A percentile compares a stretch with the other conserved stretches of the same genome.
Conservation (phyloP, 352 stramenopile species). For the Pythium utonaiense region DNA sequence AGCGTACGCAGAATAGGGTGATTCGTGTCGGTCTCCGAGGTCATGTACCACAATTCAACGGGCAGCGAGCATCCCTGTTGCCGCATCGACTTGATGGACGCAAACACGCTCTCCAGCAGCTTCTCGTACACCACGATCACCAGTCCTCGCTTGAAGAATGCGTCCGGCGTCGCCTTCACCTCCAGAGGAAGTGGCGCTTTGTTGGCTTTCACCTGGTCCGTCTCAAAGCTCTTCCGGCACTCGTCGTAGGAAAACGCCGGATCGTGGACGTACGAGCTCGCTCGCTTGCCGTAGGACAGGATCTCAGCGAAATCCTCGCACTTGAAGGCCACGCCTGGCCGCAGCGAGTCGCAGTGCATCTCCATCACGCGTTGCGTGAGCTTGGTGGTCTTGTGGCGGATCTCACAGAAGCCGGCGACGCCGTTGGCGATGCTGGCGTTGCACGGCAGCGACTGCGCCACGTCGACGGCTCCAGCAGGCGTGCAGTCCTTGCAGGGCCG, state of each 20-base stretch:
- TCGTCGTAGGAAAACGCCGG: background rate
- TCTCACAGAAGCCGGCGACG: slow-evolving; percentile 21
- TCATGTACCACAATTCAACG: slow-evolving; percentile 71
- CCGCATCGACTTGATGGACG: slow-evolving; percentile 44
- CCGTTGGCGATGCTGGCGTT: background rate
- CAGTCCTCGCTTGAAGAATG: slow-evolving; percentile 16
- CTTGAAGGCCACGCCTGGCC: background rate
- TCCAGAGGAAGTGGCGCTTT: background rate
- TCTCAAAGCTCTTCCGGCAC: background rate
- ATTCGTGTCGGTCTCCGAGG: slow-evolving; percentile 36
- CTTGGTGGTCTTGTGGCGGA: slow-evolving; percentile 3
- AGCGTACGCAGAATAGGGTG: slow-evolving; percentile 48
- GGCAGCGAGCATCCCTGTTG: slow-evolving; percentile 47
- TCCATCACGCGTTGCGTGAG: slow-evolving; percentile 5
- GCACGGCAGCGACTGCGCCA: background rate
- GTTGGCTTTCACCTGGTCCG: no score
- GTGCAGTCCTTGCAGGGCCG: slow-evolving; percentile 11
- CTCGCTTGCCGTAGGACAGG: slow-evolving; percentile 9
- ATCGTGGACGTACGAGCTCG: slow-evolving; percentile 10
- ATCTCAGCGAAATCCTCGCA: slow-evolving; percentile 12
- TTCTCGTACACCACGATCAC: slow-evolving; percentile 34
- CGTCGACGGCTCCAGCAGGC: slow-evolving; percentile 2
- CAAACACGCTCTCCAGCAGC: slow-evolving; percentile 43
- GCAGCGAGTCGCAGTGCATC: slow-evolving; percentile 18
- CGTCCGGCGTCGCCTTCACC: background rate